Percentiles rank a stretch among this genome's conserved stretches.
phyloP scores from a whole-genome alignment of 2,329 filamentous ascomycete genomes.

The Penicillium rolfsii region DNA sequence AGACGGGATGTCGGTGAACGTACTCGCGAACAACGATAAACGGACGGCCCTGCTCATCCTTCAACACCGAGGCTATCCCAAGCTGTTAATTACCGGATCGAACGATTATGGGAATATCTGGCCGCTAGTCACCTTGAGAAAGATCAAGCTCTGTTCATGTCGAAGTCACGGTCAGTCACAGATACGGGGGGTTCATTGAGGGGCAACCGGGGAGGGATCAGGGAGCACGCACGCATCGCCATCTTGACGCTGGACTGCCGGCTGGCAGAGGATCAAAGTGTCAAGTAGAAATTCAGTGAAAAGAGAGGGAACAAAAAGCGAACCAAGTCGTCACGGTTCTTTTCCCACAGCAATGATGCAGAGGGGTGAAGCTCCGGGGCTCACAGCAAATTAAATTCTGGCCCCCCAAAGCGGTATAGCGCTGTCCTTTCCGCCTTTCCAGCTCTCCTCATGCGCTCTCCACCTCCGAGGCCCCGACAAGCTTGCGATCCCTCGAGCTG shows the following conservation, averaged over 20 bases:
- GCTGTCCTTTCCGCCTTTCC: conserved; percentile 28
- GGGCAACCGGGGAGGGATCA: conserved; percentile 35
- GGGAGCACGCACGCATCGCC: conserved; percentile 50
- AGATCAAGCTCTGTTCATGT: conserved; percentile 49
- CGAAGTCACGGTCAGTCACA: conserved; percentile 33
- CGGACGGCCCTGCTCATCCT: conserved; percentile 94
- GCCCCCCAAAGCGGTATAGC: conserved; percentile 42
- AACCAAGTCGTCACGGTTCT: conserved; percentile 12
- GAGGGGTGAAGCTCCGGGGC: conserved; percentile 39
- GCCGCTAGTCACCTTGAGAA: conserved; percentile 46
- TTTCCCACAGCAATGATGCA: conserved; percentile 23
- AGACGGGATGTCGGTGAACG: conserved; percentile 44
- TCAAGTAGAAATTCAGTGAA: conserved; percentile 17
- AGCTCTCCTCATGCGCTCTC: conserved; percentile 35
- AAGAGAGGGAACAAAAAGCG: conserved; percentile 8
- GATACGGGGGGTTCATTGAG: conserved; percentile 35
- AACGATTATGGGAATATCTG: conserved; percentile 24
- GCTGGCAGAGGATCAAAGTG: conserved; percentile 30
- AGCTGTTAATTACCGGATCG: conserved; percentile 25
- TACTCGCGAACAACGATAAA: conserved; percentile 99
- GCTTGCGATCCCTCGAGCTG: not conserved
- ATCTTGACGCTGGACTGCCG: conserved; percentile 47
- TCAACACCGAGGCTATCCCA: conserved; percentile 71
- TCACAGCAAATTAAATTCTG: conserved; percentile 46
- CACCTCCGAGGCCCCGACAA: not conserved